Conservation (phyloP, 495 filamentous ascomycete species). For the Thermothielavioides terrestris region DNA sequence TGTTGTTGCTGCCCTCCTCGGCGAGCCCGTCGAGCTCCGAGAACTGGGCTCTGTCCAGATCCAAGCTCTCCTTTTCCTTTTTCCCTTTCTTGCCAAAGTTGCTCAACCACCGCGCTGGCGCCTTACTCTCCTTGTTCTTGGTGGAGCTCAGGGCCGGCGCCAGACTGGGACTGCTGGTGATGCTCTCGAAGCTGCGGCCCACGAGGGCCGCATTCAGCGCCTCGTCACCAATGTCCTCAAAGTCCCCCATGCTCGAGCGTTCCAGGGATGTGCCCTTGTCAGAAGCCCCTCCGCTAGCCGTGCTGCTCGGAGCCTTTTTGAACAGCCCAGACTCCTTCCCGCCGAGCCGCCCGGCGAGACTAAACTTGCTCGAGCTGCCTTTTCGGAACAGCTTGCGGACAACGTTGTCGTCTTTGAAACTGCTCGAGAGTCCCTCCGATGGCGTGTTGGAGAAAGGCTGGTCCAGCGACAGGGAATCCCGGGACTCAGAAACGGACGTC, state of each 20-base stretch:
- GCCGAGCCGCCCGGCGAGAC: slow-evolving; percentile 53
- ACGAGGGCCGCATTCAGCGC: slow-evolving; percentile 12
- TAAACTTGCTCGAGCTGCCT: slow-evolving; percentile 72
- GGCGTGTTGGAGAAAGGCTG: slow-evolving; percentile 57
- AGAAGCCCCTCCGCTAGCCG: slow-evolving; percentile 35
- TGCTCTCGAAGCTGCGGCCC: slow-evolving; percentile 38
- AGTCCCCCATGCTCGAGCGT: slow-evolving; percentile 42
- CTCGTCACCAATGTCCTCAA: slow-evolving; percentile 36
- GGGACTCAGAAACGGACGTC: slow-evolving; percentile 58
- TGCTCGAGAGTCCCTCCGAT: slow-evolving; percentile 41
- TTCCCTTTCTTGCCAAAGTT: slow-evolving; percentile 42
- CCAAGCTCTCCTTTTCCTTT: slow-evolving; percentile 42
- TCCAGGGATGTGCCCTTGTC: slow-evolving; percentile 36
- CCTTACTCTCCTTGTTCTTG: slow-evolving; percentile 24
- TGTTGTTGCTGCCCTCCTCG: slow-evolving; percentile 8
- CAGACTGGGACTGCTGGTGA: slow-evolving; percentile 12
- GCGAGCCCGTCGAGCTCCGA: slow-evolving; percentile 14
- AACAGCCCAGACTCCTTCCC: slow-evolving; percentile 54
- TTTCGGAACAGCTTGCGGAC: slow-evolving; percentile 71
- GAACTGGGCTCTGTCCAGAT: slow-evolving; percentile 32
- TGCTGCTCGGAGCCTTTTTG: slow-evolving; percentile 51
- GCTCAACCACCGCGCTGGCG: slow-evolving; percentile 35
- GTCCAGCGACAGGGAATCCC: slow-evolving; percentile 59
- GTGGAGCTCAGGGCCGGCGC: background rate
- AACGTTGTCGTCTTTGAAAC: slow-evolving; percentile 42